These are phyloP conservation scores for Mimosa bimucronata DNA, from an alignment of 306 rosid species.

Conservation along the genomic window DNA sequence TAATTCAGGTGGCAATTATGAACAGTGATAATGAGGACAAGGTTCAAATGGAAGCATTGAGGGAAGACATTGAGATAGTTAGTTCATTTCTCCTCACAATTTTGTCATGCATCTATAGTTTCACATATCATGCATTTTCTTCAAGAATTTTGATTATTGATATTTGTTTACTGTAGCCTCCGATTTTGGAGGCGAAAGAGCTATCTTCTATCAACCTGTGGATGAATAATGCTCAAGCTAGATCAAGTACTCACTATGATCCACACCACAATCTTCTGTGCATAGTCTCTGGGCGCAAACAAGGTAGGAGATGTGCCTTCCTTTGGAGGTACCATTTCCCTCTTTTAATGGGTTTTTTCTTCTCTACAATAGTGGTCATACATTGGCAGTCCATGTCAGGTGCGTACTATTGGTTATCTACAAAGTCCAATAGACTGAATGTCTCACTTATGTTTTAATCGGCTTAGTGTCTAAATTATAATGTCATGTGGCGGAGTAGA, in stretches of 20 bases:
- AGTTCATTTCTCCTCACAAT: conserved; percentile 42
- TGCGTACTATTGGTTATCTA: conserved; percentile 28
- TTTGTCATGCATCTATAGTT: conserved; percentile 30
- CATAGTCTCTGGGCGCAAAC: conserved; percentile 83
- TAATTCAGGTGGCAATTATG: conserved; percentile 74
- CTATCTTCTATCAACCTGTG: conserved; percentile 81
- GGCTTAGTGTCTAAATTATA: conserved; percentile 24
- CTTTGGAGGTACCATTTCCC: conserved; percentile 16
- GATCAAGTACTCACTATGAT: conserved; percentile 98
- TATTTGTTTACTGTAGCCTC: conserved; percentile 62
- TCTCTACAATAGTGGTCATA: not conserved
- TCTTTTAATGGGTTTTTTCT: not conserved
- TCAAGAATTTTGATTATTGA: conserved; percentile 28
- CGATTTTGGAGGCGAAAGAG: conserved; percentile 60
- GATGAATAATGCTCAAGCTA: conserved; percentile 87
- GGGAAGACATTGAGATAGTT: conserved; percentile 68
- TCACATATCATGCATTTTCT: conserved; percentile 15
- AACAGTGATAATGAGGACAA: conserved; percentile 59
- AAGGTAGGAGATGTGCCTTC: conserved; percentile 52
- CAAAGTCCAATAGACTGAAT: conserved; percentile 15
- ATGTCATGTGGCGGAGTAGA: not conserved
- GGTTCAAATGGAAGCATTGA: conserved; percentile 68
- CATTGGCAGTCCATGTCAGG: conserved; percentile 17
- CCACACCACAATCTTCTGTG: conserved; percentile 94
- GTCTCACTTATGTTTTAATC: conserved; percentile 21